Base-by-base conservation (phyloP, 129 eudicot genomes). In the Lonicera japonica region DNA sequence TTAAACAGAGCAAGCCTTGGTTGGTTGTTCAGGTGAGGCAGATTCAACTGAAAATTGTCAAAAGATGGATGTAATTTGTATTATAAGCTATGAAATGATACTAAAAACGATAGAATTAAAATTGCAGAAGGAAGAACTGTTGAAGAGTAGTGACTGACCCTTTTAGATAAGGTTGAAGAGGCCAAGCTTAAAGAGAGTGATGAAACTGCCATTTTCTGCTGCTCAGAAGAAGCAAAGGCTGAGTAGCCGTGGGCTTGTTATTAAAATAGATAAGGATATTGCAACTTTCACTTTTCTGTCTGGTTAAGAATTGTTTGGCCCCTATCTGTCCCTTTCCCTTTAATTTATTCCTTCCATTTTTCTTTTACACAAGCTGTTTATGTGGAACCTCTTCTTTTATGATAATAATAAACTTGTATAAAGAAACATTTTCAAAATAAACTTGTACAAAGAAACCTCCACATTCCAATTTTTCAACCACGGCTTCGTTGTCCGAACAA, bases 171-270 rank as follows among this genome's bases (percentile, higher is more conserved):
- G 64, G 51, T 75, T 24, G 78, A 50, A 73, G 83, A 79, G 18
- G 69, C 67, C 60, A 63, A 63, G 62, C 50, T 78, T 16, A 73
- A n/a, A 25, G 95, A 77, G 71, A 76, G 70, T 17, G 86, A 79
- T 76, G 89, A 76, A 79, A 69, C 82, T 24, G 89, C 95, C 95
- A 86, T 86, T 72, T 43, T 54, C 38, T 78, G 64, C 68, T 64
- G 65, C 54, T 58, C 54, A 65, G 16, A 21, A 39, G 64, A 21
- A 39, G 64, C 60, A 22, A 22, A 51, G n/a, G 56, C 50, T 65
- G 36, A 29, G 36, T 29, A 29, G 21, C 75, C 47, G 66, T 39
- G 21, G 50, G 70, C 63, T 60, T 18, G 60, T 69, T 39, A 53
- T 50, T 50, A 25, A 48, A 20, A 17, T 17, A 29, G 54, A 60